Base-by-base conservation (phyloP, 352 stramenopile species). In the Phytophthora ohioensis region DNA sequence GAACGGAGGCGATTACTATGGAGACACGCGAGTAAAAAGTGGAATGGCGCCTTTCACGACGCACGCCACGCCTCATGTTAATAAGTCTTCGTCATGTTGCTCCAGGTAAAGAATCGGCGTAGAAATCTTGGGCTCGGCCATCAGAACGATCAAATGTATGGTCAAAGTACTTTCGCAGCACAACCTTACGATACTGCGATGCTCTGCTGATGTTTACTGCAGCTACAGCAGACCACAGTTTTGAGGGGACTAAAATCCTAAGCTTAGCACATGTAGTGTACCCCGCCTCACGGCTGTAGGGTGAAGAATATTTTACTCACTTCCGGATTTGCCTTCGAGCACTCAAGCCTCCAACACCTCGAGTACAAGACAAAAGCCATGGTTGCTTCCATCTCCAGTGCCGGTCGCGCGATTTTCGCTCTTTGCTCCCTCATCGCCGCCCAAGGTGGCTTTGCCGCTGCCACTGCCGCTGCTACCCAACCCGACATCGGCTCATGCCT, bases 341-440 rank as follows among this genome's bases (percentile, higher is more conserved):
- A 12, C 17, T 55, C 59, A 60, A 69, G 39, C 35, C 30, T 47
- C 32, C 35, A 61, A 64, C 53, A 48, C 34, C n/a, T 72, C 45
- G 49, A 67, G 54, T 41, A 56, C n/a, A n/a, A 7, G 38, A 31
- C 47, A 61, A 66, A 61, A 27, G 1, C 34, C 8, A 74, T 74
- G 67, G 67, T 69, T 13, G 57, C 52, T 52, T 62, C 46, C 6
- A 21, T 65, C 39, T 73, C 49, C 34, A 21, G 61, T 55, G 17
- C 52, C 34, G 56, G 47, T 58, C 67, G 61, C 32, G 54, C 38
- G n/a, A 60, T 66, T 32, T 61, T 75, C 12, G 67, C 55, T 34
- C 60, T 75, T n/a, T 75, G 61, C 54, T 75, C 67, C 47, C 48
- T 75, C 47, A 70, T 75, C 41, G 54, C 27, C 36, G 67, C 67